Evolutionary conservation across 2,329 filamentous ascomycete genomes (phyloP).

Genomic region (Septoria linicola): DNA sequence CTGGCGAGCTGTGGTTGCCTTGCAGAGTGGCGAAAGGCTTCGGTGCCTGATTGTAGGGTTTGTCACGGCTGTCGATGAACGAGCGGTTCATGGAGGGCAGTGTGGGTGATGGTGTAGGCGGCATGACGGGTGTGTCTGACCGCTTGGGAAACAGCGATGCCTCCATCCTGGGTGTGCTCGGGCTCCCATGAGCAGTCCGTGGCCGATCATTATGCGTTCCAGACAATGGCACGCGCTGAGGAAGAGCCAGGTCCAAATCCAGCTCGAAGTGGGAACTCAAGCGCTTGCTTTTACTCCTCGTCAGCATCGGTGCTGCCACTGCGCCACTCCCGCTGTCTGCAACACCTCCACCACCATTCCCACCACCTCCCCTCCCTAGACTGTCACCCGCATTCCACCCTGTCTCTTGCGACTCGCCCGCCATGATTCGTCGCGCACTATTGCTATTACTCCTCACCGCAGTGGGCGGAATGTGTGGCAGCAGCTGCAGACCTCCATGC

Average conservation of each 20-base stretch:
- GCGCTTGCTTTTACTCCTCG: conserved; percentile 16
- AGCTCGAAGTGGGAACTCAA: conserved; percentile 24
- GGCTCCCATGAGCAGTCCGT: conserved; percentile 21
- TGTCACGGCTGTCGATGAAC: conserved; percentile 37
- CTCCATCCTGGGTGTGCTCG: conserved; percentile 24
- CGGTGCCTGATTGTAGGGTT: conserved; percentile 30
- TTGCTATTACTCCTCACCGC: conserved; percentile 1
- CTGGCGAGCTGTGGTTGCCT: conserved; percentile 28
- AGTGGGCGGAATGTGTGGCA: conserved; percentile 1
- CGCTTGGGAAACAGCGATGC: conserved; percentile 28
- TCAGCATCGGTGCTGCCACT: conserved; percentile 9
- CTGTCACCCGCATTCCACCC: conserved; percentile 2
- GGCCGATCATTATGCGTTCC: conserved; percentile 11
- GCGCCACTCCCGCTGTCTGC: conserved; percentile 17
- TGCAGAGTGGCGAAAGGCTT: conserved; percentile 18
- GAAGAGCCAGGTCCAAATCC: conserved; percentile 17
- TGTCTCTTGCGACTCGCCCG: conserved; percentile 3
- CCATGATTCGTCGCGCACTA: conserved; percentile 6
- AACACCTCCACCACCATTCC: too few relatives aligned
- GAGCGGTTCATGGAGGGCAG: conserved; percentile 31
- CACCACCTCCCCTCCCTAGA: conserved; percentile 6
- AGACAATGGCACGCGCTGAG: conserved; percentile 9
- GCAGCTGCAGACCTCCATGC: conserved; percentile 3
- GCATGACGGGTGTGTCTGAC: conserved; percentile 13
- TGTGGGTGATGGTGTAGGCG: conserved; percentile 16